phyloP scores from a whole-genome alignment of 192 early-diverging fungal species.

The Linnemannia exigua region DNA sequence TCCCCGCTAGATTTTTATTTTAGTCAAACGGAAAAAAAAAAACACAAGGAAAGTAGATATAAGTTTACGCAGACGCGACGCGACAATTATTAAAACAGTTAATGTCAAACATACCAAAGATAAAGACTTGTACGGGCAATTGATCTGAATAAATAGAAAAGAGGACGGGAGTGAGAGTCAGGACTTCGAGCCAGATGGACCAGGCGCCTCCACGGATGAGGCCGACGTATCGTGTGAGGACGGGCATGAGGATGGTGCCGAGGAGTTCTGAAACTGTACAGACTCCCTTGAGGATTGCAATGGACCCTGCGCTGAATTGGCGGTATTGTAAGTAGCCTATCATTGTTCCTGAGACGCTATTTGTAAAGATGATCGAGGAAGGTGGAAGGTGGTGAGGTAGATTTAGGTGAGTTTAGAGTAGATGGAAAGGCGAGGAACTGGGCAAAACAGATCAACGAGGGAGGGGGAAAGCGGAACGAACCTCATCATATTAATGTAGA shows the following conservation, averaged over 20 bases:
- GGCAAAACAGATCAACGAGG: too few relatives aligned
- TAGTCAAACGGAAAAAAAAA: neutral
- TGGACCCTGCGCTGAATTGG: conserved; percentile 36
- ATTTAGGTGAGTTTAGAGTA: too few relatives aligned
- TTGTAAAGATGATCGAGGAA: neutral
- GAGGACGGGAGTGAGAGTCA: conserved; percentile 37
- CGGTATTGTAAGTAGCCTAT: conserved; percentile 50
- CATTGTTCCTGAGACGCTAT: conserved; percentile 51
- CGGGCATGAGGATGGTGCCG: conserved; percentile 33
- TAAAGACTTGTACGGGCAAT: conserved; percentile 28
- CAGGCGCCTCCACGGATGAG: conserved; percentile 42
- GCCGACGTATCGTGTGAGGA: conserved; percentile 36
- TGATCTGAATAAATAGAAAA: conserved; percentile 43
- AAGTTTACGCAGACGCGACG: too few relatives aligned
- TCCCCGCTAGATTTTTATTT: conserved; percentile 30
- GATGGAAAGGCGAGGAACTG: too few relatives aligned
- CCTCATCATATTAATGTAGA: conserved; percentile 56
- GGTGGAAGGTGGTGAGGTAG: too few relatives aligned
- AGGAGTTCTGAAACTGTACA: conserved; percentile 47
- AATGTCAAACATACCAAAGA: conserved; percentile 46
- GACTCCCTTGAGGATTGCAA: conserved; percentile 40
- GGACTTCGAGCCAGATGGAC: conserved; percentile 52
- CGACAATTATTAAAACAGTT: too few relatives aligned
- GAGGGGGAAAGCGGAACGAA: neutral
- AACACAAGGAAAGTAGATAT: neutral